Evolutionary conservation across 1,284 basidiomycete genomes (phyloP).

Genomic region (Cerioporus squamosus): DNA sequence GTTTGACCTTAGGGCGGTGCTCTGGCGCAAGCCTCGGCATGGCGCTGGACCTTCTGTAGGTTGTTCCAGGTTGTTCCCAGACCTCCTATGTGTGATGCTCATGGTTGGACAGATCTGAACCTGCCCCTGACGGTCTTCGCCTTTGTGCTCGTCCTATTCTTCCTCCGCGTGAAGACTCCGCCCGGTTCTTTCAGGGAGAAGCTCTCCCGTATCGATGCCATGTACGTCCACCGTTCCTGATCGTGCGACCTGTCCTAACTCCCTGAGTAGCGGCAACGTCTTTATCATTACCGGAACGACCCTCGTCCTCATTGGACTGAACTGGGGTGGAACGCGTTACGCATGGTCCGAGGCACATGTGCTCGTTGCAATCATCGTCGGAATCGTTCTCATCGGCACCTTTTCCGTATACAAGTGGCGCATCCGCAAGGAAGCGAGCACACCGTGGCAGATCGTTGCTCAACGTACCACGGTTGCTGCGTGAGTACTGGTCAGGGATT

Average conservation of each 20-base stretch:
- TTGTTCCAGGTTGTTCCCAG: too few species aligned
- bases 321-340: slow-evolving; percentile 44
- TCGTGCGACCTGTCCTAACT: not conserved
- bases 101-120: slow-evolving; percentile 34
- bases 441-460: too few species aligned
- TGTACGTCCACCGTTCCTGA: slow-evolving; percentile 22
- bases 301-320: slow-evolving; percentile 38
- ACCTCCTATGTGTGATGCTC: too few species aligned
- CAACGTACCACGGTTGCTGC: slow-evolving; percentile 24
- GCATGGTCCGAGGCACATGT: slow-evolving; percentile 46
- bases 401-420: slow-evolving; percentile 36
- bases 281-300: slow-evolving; percentile 40
- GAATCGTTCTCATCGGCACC: slow-evolving; percentile 35
- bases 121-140: slow-evolving; percentile 39
- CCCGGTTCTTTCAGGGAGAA: slow-evolving; percentile 29
- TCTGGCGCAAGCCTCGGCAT: slow-evolving; percentile 23
- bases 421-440: slow-evolving; percentile 20
- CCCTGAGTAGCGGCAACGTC: slow-evolving; percentile 40
- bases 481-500: slow-evolving; percentile 2
- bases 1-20: slow-evolving; percentile 17
- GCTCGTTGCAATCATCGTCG: slow-evolving; percentile 46
- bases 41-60: slow-evolving; percentile 35
- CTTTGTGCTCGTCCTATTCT: slow-evolving; percentile 35
- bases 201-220: slow-evolving; percentile 29
- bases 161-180: slow-evolving; percentile 36